Base-by-base conservation (phyloP, 768 basidiomycete species). In the Saitozyma podzolica region DNA sequence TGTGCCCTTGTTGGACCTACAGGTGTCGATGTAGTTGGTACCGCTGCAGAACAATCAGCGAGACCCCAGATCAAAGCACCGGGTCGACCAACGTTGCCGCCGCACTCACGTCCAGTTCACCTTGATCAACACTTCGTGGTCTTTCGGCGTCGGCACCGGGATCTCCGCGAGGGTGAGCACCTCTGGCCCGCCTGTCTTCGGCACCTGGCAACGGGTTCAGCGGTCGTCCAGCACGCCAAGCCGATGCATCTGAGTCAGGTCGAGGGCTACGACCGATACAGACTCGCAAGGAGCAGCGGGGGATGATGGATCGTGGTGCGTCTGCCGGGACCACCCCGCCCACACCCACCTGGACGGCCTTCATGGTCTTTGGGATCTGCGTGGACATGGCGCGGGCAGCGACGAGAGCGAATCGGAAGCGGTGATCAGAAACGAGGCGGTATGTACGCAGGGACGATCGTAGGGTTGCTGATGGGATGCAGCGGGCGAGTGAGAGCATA, bases 171-270 rank as follows among this genome's bases (percentile, higher is more conserved):
- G 67, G 45, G 78, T 68, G 50, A 75, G 43, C 43, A 90, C 89
- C 56, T 94, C 90, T 40, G 88, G 76, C 7, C 86, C 89, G 8
- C 92, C 94, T 6, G 82, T 85, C 83, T 86, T 84, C 11, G 85
- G 77, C 75, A 92, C 88, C 59, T 86, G 59, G 9, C 8, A 5
- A 5, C 29, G 29, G 29, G 29, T 29, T 29, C 29, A 29, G 29
- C 29, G 29, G 5, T 29, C 29, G 29, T 29, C 29, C 29, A 29
- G 29, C 5, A 2, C 29, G 29, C 29, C 29, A 29, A 29, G 29
- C 5, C 2, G 2, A 29, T 29, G 29, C 29, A 5, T 5, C 2
- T 29, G n/a, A n/a, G 5, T 29, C 29, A 29, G 2, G 29, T 5
- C 29, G 29, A 29, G 29, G 29, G 29, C 5, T 29, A 29, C 29